Evolutionary conservation across 73 alveolate genomes (phyloP), one percentile per base, ranked within the genome.

Genomic region (Symbiodinium pilosum): DNA sequence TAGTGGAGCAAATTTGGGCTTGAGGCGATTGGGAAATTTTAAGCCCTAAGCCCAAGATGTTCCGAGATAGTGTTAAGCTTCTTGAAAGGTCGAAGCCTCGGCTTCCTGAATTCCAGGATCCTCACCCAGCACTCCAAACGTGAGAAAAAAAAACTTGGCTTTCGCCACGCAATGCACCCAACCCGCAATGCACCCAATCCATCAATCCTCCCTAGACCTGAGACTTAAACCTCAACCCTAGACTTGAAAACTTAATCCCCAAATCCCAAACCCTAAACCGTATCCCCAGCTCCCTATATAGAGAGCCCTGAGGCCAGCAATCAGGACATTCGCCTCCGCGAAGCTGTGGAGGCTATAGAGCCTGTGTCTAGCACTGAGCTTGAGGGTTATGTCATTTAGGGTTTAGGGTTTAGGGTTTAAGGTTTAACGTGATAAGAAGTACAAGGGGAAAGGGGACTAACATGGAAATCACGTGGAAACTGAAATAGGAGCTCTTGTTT

Each of bases 251-350:
- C 77, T 36, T 59, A 59, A 56, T 16, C 73, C 32, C 73, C 21
- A 16, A 56, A 56, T 32, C 73, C 73, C 21, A 26, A 56, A 56
- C 73, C 73, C 73, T 56, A 56, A 56, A 20, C 73, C 64, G 7
- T 47, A 47, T 11, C 73, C 73, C 40, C 28, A 41, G 34, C 43
- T 21, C 4, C 40, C 11, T 40, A 26, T 32, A 0, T 1, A 34
- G 36, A 34, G 36, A 24, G 64, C 16, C 21, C 32, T n/a, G 39
- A 89, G 95, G 95, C 95, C 43, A 68, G 69, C 87, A 59, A 89
- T 77, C 95, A 89, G 47, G 95, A 89, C 73, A 71, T n/a, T 21
- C 95, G 95, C 39, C 87, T 89, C 32, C 64, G 69, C 8, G 95
- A 89, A 43, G 95, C 95, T 2, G 95, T 68, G 14, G 95, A 59